Evolutionary conservation across 345 rosid genomes (phyloP), one percentile per base, ranked within the genome.

Genomic region (Streptanthus diversifolius): DNA sequence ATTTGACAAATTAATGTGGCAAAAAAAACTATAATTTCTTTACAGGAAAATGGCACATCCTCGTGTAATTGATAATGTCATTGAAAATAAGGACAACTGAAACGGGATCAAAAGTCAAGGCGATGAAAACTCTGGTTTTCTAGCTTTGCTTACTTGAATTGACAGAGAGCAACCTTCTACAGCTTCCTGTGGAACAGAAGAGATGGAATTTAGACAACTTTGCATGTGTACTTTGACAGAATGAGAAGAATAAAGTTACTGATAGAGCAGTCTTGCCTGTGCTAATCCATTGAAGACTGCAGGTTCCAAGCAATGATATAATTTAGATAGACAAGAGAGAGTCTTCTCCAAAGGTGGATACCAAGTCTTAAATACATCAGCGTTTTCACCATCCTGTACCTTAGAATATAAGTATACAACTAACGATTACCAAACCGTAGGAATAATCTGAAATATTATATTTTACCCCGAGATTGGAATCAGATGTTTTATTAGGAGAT

Each of bases 321-420:
- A 73, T 82, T 90, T 95, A 15, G 97, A 89, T 61, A 95, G 95
- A 86, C 90, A 85, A 62, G 99, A 89, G 55, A 95, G 63, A 44
- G 99, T 91, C 80, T 86, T 91, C 87, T 95, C 99, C 74, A 95
- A 62, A 32, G 99, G 91, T 39, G 99, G 96, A 74, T 91, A 95
- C 99, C 96, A 91, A 81, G 91, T 83, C 77, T 84, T 90, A 80
- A 83, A 87, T 62, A 80, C 83, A 80, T 85, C 86, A 18, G 87
- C 59, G 65, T 80, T 85, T 79, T 78, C 96, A 63, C 79, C 87
- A 72, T 79, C 85, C 97, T 91, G 88, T 71, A 53, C 61, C 59
- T 69, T 33, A 71, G 37, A 29, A 66, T 43, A 47, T 51, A 30
- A 73, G 57, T 39, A 62, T 60, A 60, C 71, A 68, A 39, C 71